Conservation (phyloP, 306 rosid species). For the Pterocarpus macrocarpus region DNA sequence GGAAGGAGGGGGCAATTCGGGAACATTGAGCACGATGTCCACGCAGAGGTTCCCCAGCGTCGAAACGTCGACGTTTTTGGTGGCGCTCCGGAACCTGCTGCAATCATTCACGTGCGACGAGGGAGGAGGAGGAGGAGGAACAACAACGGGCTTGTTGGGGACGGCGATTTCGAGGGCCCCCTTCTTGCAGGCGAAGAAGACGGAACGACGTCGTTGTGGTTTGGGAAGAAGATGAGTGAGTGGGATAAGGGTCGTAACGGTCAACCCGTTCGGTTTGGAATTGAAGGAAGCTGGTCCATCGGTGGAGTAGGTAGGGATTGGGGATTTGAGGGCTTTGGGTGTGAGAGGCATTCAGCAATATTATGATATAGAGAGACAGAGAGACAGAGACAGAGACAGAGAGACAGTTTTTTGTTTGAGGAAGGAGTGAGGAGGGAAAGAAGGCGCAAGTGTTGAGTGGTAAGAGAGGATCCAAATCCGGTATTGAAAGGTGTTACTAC, state of each 20-base stretch:
- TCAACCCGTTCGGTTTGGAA: neutral
- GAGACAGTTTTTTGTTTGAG: too few relatives aligned
- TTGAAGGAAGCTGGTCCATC: conserved; percentile 45
- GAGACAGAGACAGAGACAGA: neutral
- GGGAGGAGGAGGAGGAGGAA: neutral
- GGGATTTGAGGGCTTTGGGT: conserved; percentile 52
- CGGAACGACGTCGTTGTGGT: neutral
- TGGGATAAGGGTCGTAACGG: neutral
- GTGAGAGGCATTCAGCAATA: conserved; percentile 67
- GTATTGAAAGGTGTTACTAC: too few relatives aligned
- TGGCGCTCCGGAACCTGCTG: neutral
- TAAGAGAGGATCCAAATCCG: too few relatives aligned
- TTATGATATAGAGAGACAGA: neutral
- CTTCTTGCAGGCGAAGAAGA: conserved; percentile 38
- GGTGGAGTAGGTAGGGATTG: conserved; percentile 37
- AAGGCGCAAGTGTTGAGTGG: too few relatives aligned
- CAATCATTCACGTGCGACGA: neutral
- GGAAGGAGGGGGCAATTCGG: conserved; percentile 74
- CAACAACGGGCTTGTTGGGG: conserved; percentile 2
- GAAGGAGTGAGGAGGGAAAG: too few relatives aligned
- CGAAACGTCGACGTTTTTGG: conserved; percentile 75
- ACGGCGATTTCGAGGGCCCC: conserved; percentile 49
- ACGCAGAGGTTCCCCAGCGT: conserved; percentile 93
- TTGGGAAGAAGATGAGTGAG: neutral
- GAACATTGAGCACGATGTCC: conserved; percentile 89